Percentiles rank a stretch among this genome's conserved stretches.
Evolutionary conservation across 371 early-diverging fungal species (phyloP).

Genomic region (Phascolomyces articulosus): DNA sequence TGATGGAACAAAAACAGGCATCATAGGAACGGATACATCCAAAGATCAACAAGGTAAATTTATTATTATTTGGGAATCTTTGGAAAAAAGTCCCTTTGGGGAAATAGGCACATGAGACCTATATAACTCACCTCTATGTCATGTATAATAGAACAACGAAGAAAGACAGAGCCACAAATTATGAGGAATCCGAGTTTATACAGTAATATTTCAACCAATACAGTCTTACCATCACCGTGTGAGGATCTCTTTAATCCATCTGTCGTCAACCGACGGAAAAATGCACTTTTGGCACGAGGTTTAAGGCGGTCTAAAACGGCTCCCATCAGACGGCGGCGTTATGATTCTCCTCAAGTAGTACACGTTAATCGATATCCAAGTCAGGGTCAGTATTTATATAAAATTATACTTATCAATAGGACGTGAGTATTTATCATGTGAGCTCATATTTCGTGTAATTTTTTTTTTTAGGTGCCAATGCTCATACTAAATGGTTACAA

Average conservation of each 20-base stretch:
- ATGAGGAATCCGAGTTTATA: background rate
- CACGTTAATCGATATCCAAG: conserved; percentile 36
- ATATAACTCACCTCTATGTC: background rate
- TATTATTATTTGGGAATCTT: too few species aligned
- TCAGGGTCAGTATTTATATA: conserved; percentile 21
- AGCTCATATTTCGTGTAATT: background rate
- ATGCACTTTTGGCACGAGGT: conserved; percentile 10
- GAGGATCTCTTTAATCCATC: background rate
- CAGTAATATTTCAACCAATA: background rate
- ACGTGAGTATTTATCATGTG: background rate
- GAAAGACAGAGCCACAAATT: background rate
- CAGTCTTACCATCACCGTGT: background rate
- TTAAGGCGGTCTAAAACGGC: conserved; percentile 22
- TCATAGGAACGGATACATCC: too few species aligned
- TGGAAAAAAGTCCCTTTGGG: too few species aligned
- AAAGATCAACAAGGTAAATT: too few species aligned
- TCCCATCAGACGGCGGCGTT: conserved; percentile 22
- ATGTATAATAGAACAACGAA: background rate
- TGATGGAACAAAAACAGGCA: too few species aligned
- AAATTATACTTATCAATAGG: background rate
- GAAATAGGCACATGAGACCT: too few species aligned
- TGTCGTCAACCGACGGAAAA: conserved; percentile 9
- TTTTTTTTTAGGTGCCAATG: conserved; percentile 9
- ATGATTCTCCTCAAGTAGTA: conserved; percentile 26
- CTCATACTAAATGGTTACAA: conserved; percentile 7